A percentile compares a stretch with the other conserved stretches of the same genome.
Conservation (phyloP, 176 grass and related monocot species). For the Musa beccarii region DNA sequence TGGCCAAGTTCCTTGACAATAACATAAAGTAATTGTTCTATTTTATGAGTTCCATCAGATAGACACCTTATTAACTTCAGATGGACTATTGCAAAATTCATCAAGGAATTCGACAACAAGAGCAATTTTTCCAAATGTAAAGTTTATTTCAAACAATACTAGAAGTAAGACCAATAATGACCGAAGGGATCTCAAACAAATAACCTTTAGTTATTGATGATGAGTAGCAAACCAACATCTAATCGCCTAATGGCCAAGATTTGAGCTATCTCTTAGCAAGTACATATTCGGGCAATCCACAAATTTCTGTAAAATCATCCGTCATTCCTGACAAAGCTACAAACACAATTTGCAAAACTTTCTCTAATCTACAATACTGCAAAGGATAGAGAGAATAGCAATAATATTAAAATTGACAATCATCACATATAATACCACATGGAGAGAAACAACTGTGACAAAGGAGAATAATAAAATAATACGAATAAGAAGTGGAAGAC, state of each 20-base stretch:
- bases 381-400: slow-evolving; percentile 11
- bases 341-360: slow-evolving; percentile 2
- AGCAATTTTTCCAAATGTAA: slow-evolving; percentile 4
- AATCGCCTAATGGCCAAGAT: slow-evolving; percentile 64
- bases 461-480: slow-evolving; percentile 10
- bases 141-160: slow-evolving; percentile 1
- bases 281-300: slow-evolving; percentile 83
- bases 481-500: background rate
- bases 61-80: slow-evolving; percentile 52
- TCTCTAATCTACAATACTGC: slow-evolving; percentile 9
- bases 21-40: slow-evolving; percentile 67
- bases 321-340: slow-evolving; percentile 44
- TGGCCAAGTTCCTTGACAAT: slow-evolving; percentile 63
- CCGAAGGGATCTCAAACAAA: background rate
- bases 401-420: no score
- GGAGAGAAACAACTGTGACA: background rate
- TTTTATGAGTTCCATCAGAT: slow-evolving; percentile 35
- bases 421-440: no score
- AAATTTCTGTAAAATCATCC: slow-evolving; percentile 67
- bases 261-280: slow-evolving; percentile 74
- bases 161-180: background rate
- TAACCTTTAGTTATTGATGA: slow-evolving; percentile 69
- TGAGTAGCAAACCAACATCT: slow-evolving; percentile 57
- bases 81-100: slow-evolving; percentile 51
- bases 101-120: slow-evolving; percentile 51